phyloP scores from a whole-genome alignment of 768 basidiomycete genomes.

The Auriculariales sp. region DNA sequence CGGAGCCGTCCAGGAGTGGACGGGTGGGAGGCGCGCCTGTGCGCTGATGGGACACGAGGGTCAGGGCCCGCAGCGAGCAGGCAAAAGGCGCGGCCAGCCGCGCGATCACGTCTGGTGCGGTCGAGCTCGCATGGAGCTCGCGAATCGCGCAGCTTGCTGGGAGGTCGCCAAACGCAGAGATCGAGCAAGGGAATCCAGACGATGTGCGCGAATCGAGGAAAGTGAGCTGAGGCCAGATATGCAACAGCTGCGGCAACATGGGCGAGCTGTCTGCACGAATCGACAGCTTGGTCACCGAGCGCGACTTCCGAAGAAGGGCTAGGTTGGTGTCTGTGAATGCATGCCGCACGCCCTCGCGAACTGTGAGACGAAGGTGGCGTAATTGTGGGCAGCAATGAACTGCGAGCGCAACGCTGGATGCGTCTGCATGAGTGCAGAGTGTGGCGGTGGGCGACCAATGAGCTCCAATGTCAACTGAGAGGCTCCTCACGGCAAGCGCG shows the following conservation, averaged over 20 bases:
- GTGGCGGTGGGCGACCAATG: not conserved
- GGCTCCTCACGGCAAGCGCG: not conserved
- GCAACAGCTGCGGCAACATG: not conserved
- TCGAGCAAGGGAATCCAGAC: not conserved
- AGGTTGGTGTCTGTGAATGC: not conserved
- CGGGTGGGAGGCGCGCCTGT: not conserved
- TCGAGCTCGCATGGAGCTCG: not conserved
- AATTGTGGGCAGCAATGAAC: not conserved
- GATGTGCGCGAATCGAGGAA: slow-evolving; percentile 1
- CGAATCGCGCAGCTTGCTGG: not conserved
- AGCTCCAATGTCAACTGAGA: not conserved
- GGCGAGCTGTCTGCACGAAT: not conserved
- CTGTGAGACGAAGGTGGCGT: not conserved
- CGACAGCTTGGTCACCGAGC: not conserved
- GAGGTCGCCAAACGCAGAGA: not conserved
- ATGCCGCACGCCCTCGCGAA: not conserved
- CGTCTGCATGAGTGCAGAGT: not conserved
- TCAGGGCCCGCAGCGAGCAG: not conserved
- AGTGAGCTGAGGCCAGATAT: not conserved
- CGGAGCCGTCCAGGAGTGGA: not conserved
- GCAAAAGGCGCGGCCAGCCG: not conserved
- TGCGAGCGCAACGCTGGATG: not conserved
- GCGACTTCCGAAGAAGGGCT: not conserved
- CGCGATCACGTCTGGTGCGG: not conserved
- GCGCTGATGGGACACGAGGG: not conserved